These are phyloP conservation scores for Silene latifolia DNA, from an alignment of 148 eudicot species.

Conservation along the genomic window DNA sequence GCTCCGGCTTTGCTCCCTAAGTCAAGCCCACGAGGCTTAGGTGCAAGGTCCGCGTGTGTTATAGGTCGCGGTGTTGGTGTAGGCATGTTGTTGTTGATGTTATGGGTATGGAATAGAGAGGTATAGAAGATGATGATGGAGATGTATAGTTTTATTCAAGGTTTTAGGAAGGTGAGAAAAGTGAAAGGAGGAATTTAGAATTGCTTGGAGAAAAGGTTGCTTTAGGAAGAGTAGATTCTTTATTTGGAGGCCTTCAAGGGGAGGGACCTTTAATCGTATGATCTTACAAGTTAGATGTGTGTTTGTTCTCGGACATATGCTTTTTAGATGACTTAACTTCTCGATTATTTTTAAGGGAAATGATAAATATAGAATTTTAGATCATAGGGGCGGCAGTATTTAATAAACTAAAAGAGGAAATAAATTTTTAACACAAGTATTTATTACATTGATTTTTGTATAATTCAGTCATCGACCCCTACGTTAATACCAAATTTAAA, in stretches of 20 bases:
- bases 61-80: conserved; percentile 22
- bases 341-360: neutral
- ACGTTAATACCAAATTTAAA: too few species aligned
- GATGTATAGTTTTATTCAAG: neutral
- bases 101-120: neutral
- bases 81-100: conserved; percentile 15
- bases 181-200: conserved; percentile 41
- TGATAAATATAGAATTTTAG: too few species aligned
- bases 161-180: neutral
- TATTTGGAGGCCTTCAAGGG: conserved; percentile 16
- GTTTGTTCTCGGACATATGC: conserved; percentile 18
- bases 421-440: too few species aligned
- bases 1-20: conserved; percentile 39
- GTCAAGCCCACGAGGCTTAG: conserved; percentile 27
- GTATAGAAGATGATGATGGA: neutral
- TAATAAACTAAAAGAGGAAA: too few species aligned
- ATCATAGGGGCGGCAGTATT: too few species aligned
- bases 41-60: conserved; percentile 45
- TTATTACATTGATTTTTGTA: too few species aligned
- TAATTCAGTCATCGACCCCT: too few species aligned
- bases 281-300: conserved; percentile 12
- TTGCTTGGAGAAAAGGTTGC: conserved; percentile 98
- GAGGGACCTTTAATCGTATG: conserved; percentile 23
- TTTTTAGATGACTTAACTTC: neutral
- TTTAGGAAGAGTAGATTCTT: conserved; percentile 69